Percentiles rank a stretch among this genome's conserved stretches.
Evolutionary conservation across 352 stramenopile species (phyloP).

Genomic region (Pythium dissimile): DNA sequence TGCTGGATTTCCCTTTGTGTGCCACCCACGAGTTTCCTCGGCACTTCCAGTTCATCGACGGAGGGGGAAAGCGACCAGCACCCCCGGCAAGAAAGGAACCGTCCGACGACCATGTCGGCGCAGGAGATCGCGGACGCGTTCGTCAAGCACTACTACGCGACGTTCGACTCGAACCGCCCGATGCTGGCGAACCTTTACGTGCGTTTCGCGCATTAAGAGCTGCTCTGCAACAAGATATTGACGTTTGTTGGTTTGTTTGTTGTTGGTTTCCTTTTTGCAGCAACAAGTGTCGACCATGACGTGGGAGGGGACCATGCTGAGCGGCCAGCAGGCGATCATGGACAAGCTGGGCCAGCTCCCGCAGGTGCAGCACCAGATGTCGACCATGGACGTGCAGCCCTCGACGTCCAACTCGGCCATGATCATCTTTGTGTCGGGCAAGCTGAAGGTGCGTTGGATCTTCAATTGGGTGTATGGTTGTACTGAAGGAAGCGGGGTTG

Average conservation of each 20-base stretch:
- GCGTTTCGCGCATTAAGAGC: slow-evolving; percentile 36
- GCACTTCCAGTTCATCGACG: slow-evolving; percentile 6
- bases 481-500: neutral
- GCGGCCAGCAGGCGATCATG: slow-evolving; percentile 85
- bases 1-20: slow-evolving; percentile 4
- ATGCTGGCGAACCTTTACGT: slow-evolving; percentile 77
- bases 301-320: slow-evolving; percentile 70
- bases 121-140: slow-evolving; percentile 84
- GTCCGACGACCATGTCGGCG: slow-evolving; percentile 58
- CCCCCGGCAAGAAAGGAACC: slow-evolving; percentile 1
- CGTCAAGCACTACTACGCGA: slow-evolving; percentile 87
- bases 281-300: slow-evolving; percentile 75
- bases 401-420: slow-evolving; percentile 88
- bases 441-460: slow-evolving; percentile 46
- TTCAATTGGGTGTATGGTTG: neutral
- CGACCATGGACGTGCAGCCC: slow-evolving; percentile 93
- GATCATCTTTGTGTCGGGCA: slow-evolving; percentile 95
- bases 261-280: slow-evolving; percentile 23
- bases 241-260: too few relatives aligned
- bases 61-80: neutral
- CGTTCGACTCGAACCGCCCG: slow-evolving; percentile 80
- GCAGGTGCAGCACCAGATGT: slow-evolving; percentile 72
- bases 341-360: slow-evolving; percentile 82
- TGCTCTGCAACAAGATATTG: too few relatives aligned
- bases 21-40: slow-evolving; percentile 4